These are phyloP conservation scores for Corynascus novoguineensis DNA, from an alignment of 495 filamentous ascomycete species.

Conservation along the genomic window DNA sequence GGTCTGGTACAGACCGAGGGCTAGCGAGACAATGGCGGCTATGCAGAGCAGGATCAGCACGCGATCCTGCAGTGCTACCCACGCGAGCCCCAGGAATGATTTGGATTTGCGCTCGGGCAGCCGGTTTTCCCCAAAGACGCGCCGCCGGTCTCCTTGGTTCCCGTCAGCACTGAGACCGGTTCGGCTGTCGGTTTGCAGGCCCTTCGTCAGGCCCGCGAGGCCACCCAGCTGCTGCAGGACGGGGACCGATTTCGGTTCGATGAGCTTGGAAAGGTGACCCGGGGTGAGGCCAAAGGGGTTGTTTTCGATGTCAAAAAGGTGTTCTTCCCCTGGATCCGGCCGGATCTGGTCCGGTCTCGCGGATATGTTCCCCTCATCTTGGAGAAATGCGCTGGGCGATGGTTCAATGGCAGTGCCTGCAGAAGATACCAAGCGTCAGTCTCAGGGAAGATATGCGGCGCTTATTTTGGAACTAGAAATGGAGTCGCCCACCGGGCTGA, in stretches of 20 bases:
- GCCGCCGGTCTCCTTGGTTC: conserved; percentile 48
- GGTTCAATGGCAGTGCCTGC: no score
- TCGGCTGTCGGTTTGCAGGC: conserved; percentile 56
- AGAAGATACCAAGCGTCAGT: no score
- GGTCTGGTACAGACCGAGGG: conserved; percentile 61
- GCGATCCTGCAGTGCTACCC: conserved; percentile 76
- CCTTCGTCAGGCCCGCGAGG: conserved; percentile 56
- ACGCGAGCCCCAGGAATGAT: conserved; percentile 60
- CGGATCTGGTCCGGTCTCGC: no score
- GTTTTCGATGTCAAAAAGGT: conserved; percentile 55
- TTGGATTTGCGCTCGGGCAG: conserved; percentile 64
- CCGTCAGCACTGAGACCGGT: conserved; percentile 64
- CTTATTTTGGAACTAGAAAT: no score
- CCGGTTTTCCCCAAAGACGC: conserved; percentile 59
- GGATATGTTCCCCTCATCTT: no score
- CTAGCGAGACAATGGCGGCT: conserved; percentile 61
- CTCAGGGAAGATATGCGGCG: no score
- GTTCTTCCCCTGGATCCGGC: conserved; percentile 55
- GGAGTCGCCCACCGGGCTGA: no score
- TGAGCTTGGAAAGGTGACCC: conserved; percentile 63
- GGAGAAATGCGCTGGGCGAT: no score
- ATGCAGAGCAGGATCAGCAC: conserved; percentile 65
- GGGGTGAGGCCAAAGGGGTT: conserved; percentile 64
- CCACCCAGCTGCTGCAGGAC: conserved; percentile 64
- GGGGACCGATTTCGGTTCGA: conserved; percentile 64